A percentile compares a stretch with the other conserved stretches of the same genome.
phyloP scores from a whole-genome alignment of 805 yeast species.

The Wickerhamomyces tratensis region DNA sequence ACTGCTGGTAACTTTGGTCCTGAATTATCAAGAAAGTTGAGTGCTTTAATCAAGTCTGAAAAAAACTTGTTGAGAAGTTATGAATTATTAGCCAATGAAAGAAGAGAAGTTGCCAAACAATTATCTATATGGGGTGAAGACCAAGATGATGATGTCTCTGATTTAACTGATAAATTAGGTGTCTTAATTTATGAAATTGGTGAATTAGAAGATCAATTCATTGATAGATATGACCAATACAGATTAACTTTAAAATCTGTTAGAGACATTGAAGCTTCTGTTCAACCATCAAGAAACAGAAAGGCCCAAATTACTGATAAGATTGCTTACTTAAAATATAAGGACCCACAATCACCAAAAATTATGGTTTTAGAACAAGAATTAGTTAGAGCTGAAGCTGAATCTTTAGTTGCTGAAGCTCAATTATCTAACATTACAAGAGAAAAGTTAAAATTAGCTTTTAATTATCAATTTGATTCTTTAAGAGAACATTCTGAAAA shows the following conservation, averaged over 20 bases:
- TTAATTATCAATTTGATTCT: constrained; percentile 77
- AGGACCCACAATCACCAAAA: constrained; percentile 77
- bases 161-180: constrained; percentile 81
- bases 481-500: constrained; percentile 81
- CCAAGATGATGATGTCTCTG: constrained; percentile 78
- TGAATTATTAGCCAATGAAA: constrained; percentile 68
- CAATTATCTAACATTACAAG: constrained; percentile 84
- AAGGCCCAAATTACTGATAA: constrained; percentile 79
- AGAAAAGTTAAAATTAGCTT: constrained; percentile 78
- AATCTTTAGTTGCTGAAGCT: constrained; percentile 85
- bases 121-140: constrained; percentile 82
- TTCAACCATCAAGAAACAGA: constrained; percentile 82
- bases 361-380: constrained; percentile 79
- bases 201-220: constrained; percentile 80
- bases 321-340: constrained; percentile 75
- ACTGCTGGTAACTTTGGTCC: constrained; percentile 79
- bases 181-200: constrained; percentile 76
- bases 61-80: constrained; percentile 73
- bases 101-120: constrained; percentile 77
- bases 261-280: constrained; percentile 79
- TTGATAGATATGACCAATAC: constrained; percentile 80
- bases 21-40: constrained; percentile 64
- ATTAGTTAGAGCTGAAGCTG: constrained; percentile 87
- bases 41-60: constrained; percentile 71
- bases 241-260: constrained; percentile 74